A percentile compares a stretch with the other conserved stretches of the same genome.
These are phyloP conservation scores for Arabidopsis suecica DNA, from an alignment of 345 rosid species.

Conservation along the genomic window DNA sequence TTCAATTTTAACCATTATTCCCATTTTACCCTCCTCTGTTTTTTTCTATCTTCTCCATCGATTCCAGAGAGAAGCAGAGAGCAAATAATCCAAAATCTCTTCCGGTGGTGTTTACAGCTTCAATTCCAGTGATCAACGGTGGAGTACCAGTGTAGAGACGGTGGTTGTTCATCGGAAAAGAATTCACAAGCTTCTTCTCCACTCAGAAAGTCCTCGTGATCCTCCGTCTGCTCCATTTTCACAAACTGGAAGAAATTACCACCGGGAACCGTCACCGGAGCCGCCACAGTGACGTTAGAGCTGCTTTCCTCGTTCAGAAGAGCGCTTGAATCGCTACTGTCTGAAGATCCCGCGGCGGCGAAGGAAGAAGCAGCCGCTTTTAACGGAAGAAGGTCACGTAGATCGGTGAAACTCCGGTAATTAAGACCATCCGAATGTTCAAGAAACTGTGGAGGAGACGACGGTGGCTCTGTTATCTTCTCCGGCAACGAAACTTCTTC, in stretches of 20 bases:
- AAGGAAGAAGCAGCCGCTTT: conserved; percentile 46
- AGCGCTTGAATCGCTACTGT: conserved; percentile 84
- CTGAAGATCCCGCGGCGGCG: conserved; percentile 67
- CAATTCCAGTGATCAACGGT: conserved; percentile 43
- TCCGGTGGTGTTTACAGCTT: conserved; percentile 1
- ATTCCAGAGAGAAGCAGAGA: conserved; percentile 7
- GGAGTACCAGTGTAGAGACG: conserved; percentile 80
- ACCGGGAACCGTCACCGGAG: conserved; percentile 47
- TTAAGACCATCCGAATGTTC: conserved; percentile 50
- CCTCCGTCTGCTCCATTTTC: conserved; percentile 88
- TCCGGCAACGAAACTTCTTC: conserved; percentile 56
- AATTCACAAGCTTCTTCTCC: conserved; percentile 80
- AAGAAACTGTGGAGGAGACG: conserved; percentile 43
- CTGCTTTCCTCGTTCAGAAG: conserved; percentile 78
- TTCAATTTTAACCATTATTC: conserved; percentile 9
- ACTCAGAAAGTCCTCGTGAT: conserved; percentile 71
- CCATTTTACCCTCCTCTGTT: conserved; percentile 27
- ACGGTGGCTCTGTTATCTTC: conserved; percentile 42
- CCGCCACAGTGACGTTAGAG: conserved; percentile 59
- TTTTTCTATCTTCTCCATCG: background rate
- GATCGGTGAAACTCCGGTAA: conserved; percentile 56
- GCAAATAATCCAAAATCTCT: conserved; percentile 34
- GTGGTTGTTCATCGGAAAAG: conserved; percentile 90
- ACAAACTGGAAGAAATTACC: conserved; percentile 55
- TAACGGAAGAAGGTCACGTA: conserved; percentile 50